Evolutionary conservation across 164 flowering plant genomes (phyloP).

Genomic region (Liriodendron chinense): DNA sequence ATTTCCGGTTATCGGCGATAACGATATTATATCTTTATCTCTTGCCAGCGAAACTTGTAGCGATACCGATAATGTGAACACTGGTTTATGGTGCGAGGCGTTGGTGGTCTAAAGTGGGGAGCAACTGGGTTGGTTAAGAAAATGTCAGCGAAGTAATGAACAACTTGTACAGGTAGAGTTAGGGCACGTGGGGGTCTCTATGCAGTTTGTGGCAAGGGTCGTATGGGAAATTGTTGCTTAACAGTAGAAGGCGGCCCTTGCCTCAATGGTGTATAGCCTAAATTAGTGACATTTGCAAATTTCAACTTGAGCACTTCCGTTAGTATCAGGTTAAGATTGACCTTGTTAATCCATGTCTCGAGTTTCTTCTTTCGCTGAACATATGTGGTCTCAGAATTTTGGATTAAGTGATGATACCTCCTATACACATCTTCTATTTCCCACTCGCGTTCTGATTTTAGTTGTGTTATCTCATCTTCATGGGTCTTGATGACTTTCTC

Average conservation of each 20-base stretch:
- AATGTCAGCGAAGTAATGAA: background rate
- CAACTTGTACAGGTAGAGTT: constrained; percentile 3
- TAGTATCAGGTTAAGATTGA: constrained; percentile 47
- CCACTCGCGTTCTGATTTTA: constrained; percentile 57
- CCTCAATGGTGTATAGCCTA: background rate
- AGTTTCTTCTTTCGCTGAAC: constrained; percentile 29
- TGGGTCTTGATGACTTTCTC: constrained; percentile 34
- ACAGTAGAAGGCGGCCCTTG: constrained; percentile 13
- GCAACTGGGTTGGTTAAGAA: background rate
- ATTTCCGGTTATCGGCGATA: no score
- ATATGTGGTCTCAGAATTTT: constrained; percentile 48
- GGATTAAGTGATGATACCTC: constrained; percentile 44
- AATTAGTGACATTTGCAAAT: constrained; percentile 27
- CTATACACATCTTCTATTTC: constrained; percentile 61
- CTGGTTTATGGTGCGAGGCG: constrained; percentile 12
- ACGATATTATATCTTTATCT: no score
- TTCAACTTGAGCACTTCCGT: constrained; percentile 58
- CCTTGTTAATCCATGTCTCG: constrained; percentile 38
- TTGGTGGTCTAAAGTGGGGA: constrained; percentile 1
- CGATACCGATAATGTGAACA: no score
- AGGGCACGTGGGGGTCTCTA: constrained; percentile 16
- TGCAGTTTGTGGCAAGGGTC: constrained; percentile 12
- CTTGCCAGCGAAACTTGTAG: no score
- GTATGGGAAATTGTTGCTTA: constrained; percentile 23
- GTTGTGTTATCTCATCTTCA: constrained; percentile 49